Percentiles rank a stretch among this genome's conserved stretches.
Conservation (phyloP, 2,329 filamentous ascomycete genomes). For the Calonectria henricotiae region DNA sequence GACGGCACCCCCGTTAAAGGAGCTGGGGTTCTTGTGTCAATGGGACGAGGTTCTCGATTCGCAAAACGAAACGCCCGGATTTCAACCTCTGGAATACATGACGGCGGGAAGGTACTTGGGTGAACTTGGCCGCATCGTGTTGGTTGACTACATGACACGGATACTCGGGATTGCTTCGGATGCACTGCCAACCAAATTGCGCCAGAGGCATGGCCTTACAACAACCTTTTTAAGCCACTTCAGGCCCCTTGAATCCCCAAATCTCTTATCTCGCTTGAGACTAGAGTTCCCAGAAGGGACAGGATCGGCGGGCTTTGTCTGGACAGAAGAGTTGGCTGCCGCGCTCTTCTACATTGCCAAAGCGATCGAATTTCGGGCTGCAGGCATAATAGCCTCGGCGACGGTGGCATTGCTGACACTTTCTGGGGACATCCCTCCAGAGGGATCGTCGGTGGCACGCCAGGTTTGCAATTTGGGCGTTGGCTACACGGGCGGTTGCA, state of each 20-base stretch:
- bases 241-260: slow-evolving; percentile 67
- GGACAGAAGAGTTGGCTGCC: slow-evolving; percentile 74
- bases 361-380: slow-evolving; percentile 80
- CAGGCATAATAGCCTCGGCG: slow-evolving; percentile 81
- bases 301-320: slow-evolving; percentile 68
- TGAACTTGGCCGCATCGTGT: slow-evolving; percentile 81
- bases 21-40: slow-evolving; percentile 75
- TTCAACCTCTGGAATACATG: slow-evolving; percentile 90
- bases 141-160: slow-evolving; percentile 75
- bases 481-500: slow-evolving; percentile 86
- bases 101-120: slow-evolving; percentile 85
- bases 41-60: slow-evolving; percentile 81
- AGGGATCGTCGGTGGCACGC: slow-evolving; percentile 41
- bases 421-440: slow-evolving; percentile 75
- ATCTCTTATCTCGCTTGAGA: slow-evolving; percentile 66
- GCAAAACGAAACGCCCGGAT: slow-evolving; percentile 80
- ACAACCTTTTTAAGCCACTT: slow-evolving; percentile 83
- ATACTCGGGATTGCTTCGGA: slow-evolving; percentile 60
- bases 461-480: slow-evolving; percentile 75
- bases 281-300: slow-evolving; percentile 68
- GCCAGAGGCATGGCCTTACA: slow-evolving; percentile 75
- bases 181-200: slow-evolving; percentile 70
- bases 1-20: slow-evolving; percentile 77
- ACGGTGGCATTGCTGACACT: slow-evolving; percentile 79
- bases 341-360: slow-evolving; percentile 78